Evolutionary conservation across 768 basidiomycete genomes (phyloP).

Genomic region (Aureoboletus auriporus): DNA sequence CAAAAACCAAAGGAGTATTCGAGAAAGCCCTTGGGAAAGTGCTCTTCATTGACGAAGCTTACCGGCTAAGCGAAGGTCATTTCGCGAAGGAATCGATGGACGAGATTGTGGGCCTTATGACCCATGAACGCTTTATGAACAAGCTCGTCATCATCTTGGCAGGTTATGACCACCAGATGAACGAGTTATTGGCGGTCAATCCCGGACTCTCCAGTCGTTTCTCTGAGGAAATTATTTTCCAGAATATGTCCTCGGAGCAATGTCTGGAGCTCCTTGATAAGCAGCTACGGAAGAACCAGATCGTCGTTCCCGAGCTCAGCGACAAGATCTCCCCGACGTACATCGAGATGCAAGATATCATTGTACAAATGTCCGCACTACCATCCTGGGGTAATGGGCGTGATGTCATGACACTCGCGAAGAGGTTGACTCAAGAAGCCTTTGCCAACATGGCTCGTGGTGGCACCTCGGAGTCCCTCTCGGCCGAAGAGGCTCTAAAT

Average conservation of each 20-base stretch:
- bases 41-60: slow-evolving; percentile 73
- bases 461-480: slow-evolving; percentile 22
- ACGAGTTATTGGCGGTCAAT: slow-evolving; percentile 54
- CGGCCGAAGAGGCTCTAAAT: slow-evolving; percentile 25
- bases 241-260: slow-evolving; percentile 46
- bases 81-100: slow-evolving; percentile 75
- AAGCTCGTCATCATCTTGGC: slow-evolving; percentile 69
- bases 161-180: slow-evolving; percentile 69
- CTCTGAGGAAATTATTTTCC: slow-evolving; percentile 57
- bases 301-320: slow-evolving; percentile 36
- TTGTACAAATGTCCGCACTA: slow-evolving; percentile 42
- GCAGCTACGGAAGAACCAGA: slow-evolving; percentile 41
- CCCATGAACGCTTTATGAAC: slow-evolving; percentile 50
- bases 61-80: slow-evolving; percentile 55
- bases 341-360: slow-evolving; percentile 33
- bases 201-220: slow-evolving; percentile 68
- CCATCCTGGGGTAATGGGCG: slow-evolving; percentile 69
- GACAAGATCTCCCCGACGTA: slow-evolving; percentile 4
- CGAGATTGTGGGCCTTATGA: slow-evolving; percentile 65
- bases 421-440: slow-evolving; percentile 42
- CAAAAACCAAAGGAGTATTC: slow-evolving; percentile 56
- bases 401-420: slow-evolving; percentile 54
- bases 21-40: slow-evolving; percentile 66
- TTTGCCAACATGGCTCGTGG: slow-evolving; percentile 25
- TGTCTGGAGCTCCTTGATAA: slow-evolving; percentile 51